These are phyloP conservation scores for Salvia miltiorrhiza DNA, from an alignment of 257 asterid genomes.

Conservation along the genomic window DNA sequence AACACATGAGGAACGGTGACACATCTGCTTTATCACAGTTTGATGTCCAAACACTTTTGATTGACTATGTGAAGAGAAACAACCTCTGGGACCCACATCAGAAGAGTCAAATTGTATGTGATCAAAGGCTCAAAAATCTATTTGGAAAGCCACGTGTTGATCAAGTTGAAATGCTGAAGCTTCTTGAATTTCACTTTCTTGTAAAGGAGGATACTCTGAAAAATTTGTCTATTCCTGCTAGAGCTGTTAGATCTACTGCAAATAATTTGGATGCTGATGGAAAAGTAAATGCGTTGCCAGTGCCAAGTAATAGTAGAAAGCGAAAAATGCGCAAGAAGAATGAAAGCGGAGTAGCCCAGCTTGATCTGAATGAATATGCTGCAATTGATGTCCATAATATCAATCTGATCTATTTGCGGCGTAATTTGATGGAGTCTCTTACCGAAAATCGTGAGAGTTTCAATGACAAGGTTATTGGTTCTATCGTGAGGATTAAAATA, in stretches of 20 bases:
- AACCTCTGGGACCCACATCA: conserved; percentile 70
- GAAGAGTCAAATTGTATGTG: conserved; percentile 75
- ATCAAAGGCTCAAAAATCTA: conserved; percentile 60
- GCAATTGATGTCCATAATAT: conserved; percentile 74
- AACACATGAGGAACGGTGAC: conserved; percentile 72
- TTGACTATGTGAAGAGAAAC: conserved; percentile 63
- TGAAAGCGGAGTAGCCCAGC: conserved; percentile 42
- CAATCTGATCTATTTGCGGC: conserved; percentile 57
- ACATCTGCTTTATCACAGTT: conserved; percentile 54
- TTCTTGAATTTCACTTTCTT: conserved; percentile 71
- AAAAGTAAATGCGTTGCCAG: conserved; percentile 19
- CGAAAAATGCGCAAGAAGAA: conserved; percentile 39
- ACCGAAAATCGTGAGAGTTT: conserved; percentile 47
- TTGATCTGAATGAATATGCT: conserved; percentile 53
- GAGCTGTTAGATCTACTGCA: conserved; percentile 43
- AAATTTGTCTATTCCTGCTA: conserved; percentile 52
- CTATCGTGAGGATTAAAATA: conserved; percentile 65
- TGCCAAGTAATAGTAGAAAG: conserved; percentile 32
- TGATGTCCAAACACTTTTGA: conserved; percentile 60
- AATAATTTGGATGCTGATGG: conserved; percentile 35
- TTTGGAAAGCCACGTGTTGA: conserved; percentile 75
- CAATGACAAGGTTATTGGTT: conserved; percentile 54
- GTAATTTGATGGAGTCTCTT: conserved; percentile 58
- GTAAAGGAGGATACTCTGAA: conserved; percentile 48
- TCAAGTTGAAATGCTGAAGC: conserved; percentile 79